Evolutionary conservation across 345 rosid genomes (phyloP).

Genomic region (Dovyalis caffra): DNA sequence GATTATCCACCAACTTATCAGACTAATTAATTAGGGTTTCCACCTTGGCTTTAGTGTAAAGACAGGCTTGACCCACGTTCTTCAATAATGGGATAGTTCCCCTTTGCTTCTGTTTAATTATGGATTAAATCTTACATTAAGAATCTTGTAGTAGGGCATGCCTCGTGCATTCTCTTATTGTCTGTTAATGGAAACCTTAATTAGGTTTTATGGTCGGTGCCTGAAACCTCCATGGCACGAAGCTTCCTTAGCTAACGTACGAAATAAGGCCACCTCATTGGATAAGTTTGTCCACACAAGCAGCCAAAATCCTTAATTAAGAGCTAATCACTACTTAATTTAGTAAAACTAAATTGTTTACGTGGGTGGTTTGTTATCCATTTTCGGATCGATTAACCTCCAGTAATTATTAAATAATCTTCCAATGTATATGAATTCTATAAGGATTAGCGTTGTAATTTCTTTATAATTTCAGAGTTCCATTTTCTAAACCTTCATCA

Average conservation of each 20-base stretch:
- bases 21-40: constrained; percentile 10
- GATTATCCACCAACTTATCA: neutral
- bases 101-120: constrained; percentile 5
- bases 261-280: neutral
- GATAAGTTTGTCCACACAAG: neutral
- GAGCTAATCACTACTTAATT: neutral
- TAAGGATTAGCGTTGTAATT: too few relatives aligned
- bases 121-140: constrained; percentile 36
- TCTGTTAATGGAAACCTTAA: neutral
- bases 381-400: neutral
- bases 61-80: constrained; percentile 50
- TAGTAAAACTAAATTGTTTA: neutral
- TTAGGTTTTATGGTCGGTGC: constrained; percentile 40
- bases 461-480: neutral
- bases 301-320: neutral
- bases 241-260: constrained; percentile 30
- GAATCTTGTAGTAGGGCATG: constrained; percentile 34
- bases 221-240: constrained; percentile 35
- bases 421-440: too few relatives aligned
- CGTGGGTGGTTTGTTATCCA: neutral
- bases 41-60: constrained; percentile 36
- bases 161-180: constrained; percentile 31
- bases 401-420: too few relatives aligned
- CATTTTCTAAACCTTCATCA: too few relatives aligned
- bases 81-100: constrained; percentile 26